Percentiles rank a stretch among this genome's conserved stretches.
Evolutionary conservation across 257 asterid genomes (phyloP).

Genomic region (Nyctanthes arbortristis): DNA sequence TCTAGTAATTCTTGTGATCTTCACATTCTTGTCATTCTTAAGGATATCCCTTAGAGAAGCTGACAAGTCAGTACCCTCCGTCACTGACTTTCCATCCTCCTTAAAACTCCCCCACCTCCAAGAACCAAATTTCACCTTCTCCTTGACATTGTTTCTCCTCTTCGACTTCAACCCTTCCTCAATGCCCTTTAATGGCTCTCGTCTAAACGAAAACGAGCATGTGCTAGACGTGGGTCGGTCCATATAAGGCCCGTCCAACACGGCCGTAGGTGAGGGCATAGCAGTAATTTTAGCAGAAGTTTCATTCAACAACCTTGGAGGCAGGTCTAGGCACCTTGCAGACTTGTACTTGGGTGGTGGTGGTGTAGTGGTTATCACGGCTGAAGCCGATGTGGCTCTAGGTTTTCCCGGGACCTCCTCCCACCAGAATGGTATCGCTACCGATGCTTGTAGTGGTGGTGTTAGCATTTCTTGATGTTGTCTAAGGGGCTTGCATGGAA

Average conservation of each 20-base stretch:
- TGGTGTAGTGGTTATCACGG: slow-evolving; percentile 1
- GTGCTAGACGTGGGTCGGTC: slow-evolving; percentile 5
- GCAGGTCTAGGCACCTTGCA: slow-evolving; percentile 42
- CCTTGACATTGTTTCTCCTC: slow-evolving; percentile 12
- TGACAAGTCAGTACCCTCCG: slow-evolving; percentile 18
- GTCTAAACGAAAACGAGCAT: slow-evolving; percentile 19
- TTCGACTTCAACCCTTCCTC: slow-evolving; percentile 13
- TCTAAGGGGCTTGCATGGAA: slow-evolving; percentile 13
- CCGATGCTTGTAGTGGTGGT: slow-evolving; percentile 13
- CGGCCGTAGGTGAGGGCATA: slow-evolving; percentile 37
- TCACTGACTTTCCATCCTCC: slow-evolving; percentile 15
- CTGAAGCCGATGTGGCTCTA: slow-evolving; percentile 12
- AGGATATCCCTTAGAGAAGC: neutral
- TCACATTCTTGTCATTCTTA: slow-evolving; percentile 21
- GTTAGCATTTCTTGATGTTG: neutral
- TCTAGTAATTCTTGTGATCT: slow-evolving; percentile 16
- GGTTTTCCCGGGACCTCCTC: slow-evolving; percentile 39
- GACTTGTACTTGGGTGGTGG: slow-evolving; percentile 13
- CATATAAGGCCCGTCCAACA: slow-evolving; percentile 36
- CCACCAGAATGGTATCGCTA: slow-evolving; percentile 21
- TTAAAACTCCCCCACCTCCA: slow-evolving; percentile 41
- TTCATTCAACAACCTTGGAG: slow-evolving; percentile 38
- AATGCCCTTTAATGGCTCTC: slow-evolving; percentile 17
- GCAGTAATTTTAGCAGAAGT: slow-evolving; percentile 2
- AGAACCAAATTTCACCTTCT: slow-evolving; percentile 17